Percentiles rank a stretch among this genome's conserved stretches.
These are phyloP conservation scores for Ilyonectria sp. DNA, from an alignment of 2,329 filamentous ascomycete species.

Conservation along the genomic window DNA sequence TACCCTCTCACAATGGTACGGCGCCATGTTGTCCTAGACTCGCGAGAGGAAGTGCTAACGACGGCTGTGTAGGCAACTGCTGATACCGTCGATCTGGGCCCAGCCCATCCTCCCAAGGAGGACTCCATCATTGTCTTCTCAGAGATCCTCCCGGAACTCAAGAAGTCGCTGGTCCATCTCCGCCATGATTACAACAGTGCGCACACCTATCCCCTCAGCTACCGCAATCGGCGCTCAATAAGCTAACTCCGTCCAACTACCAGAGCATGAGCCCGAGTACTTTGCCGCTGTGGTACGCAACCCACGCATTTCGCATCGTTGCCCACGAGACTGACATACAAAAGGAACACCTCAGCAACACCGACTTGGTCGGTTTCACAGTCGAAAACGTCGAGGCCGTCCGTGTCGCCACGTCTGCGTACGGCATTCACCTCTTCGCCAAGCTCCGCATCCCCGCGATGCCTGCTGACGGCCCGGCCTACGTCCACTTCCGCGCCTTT, in stretches of 20 bases:
- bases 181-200: slow-evolving; percentile 63
- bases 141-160: slow-evolving; percentile 66
- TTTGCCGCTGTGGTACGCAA: slow-evolving; percentile 64
- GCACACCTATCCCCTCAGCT: slow-evolving; percentile 15
- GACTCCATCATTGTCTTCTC: slow-evolving; percentile 66
- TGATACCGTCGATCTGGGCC: slow-evolving; percentile 67
- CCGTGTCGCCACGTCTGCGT: slow-evolving; percentile 89
- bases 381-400: slow-evolving; percentile 90
- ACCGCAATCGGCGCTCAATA: background rate
- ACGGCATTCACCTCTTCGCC: slow-evolving; percentile 83
- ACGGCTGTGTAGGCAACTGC: slow-evolving; percentile 59
- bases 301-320: background rate
- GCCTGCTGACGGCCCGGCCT: slow-evolving; percentile 71
- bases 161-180: slow-evolving; percentile 64
- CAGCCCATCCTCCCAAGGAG: slow-evolving; percentile 63
- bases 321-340: background rate
- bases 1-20: slow-evolving; percentile 38
- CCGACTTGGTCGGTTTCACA: slow-evolving; percentile 89
- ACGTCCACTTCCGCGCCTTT: slow-evolving; percentile 91
- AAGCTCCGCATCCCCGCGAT: slow-evolving; percentile 73
- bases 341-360: slow-evolving; percentile 65
- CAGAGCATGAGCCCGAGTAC: slow-evolving; percentile 70
- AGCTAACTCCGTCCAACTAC: background rate
- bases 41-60: slow-evolving; percentile 14
- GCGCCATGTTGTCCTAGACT: background rate